These are phyloP conservation scores for Fusarium euwallaceae DNA, from an alignment of 2,329 filamentous ascomycete genomes.

Conservation along the genomic window DNA sequence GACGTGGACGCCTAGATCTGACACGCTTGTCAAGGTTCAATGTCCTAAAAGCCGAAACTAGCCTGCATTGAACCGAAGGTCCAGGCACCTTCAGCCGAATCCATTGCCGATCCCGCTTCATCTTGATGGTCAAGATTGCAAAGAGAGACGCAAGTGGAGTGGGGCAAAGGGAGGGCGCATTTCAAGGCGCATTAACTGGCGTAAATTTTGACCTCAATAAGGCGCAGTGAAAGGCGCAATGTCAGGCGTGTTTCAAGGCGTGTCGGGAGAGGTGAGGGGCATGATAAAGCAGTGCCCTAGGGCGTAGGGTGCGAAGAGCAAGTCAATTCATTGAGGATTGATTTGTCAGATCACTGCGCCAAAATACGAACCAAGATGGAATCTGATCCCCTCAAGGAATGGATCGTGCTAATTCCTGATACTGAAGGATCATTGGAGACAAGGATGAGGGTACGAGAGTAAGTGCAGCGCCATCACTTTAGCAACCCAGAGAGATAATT, in stretches of 20 bases:
- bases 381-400: not conserved
- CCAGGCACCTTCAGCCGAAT: not conserved
- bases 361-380: not conserved
- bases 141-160: not conserved
- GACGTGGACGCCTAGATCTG: not conserved
- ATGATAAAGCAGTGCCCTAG: not conserved
- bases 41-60: not conserved
- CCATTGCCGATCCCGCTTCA: not conserved
- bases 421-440: not conserved
- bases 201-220: rapidly evolving
- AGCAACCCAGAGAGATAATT: not conserved
- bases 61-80: not conserved
- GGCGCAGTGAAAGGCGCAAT: not conserved
- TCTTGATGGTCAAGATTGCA: too few relatives aligned
- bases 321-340: not conserved
- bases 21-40: too few relatives aligned
- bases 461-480: not conserved
- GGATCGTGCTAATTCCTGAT: not conserved
- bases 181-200: not conserved
- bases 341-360: not conserved
- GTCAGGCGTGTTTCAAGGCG: not conserved
- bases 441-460: not conserved
- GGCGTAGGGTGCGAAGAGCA: not conserved
- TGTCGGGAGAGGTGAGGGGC: not conserved
- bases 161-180: not conserved